Evolutionary conservation across 1,284 basidiomycete species (phyloP), one percentile per base, ranked within the genome.

Genomic region (Rhodotorula glutinis): DNA sequence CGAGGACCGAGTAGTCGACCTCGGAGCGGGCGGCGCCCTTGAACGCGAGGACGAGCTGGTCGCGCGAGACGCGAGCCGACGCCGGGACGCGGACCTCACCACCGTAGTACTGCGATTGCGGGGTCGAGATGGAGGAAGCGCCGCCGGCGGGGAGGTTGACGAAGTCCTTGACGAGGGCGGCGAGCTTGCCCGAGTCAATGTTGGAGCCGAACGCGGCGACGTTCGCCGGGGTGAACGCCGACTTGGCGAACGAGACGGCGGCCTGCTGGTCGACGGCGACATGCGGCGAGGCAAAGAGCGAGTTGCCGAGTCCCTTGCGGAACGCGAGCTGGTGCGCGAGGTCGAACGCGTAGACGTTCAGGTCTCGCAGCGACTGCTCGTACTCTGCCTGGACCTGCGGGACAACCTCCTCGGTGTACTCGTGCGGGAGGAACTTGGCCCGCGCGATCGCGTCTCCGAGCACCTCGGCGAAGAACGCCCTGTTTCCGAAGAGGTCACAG

Each of bases 271-370:
- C 84, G 72, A 92, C 81, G 73, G 83, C 81, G 67, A 81, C 81
- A 77, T 89, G 85, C n/a, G 85, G 81, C 21, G 87, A 82, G 33
- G 91, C 88, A 80, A 90, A 92, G 71, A 96, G 84, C 53, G 91
- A 89, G 76, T 90, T 85, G 76, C 92, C 92, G 75, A 97, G 89
- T 38, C 93, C 91, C 62, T 83, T 82, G 76, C 92, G 91, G 88
- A 96, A 96, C 54, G 93, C 93, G 64, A 93, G 82, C 54, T 84
- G 80, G 79, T 96, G 93, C 25, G 92, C 92, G 59, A 88, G 80
- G 78, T 97, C 93, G 66, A 93, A 65, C 41, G 90, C 90, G 70
- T 82, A 82, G 3, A 85, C 84, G 21, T 83, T 82, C 21, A 91
- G 86, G 71, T 88, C 82, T 51, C 82, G 78, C 60, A 82, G 79